Conservation (phyloP, 2,329 filamentous ascomycete species). For the Zarea fungicola region DNA sequence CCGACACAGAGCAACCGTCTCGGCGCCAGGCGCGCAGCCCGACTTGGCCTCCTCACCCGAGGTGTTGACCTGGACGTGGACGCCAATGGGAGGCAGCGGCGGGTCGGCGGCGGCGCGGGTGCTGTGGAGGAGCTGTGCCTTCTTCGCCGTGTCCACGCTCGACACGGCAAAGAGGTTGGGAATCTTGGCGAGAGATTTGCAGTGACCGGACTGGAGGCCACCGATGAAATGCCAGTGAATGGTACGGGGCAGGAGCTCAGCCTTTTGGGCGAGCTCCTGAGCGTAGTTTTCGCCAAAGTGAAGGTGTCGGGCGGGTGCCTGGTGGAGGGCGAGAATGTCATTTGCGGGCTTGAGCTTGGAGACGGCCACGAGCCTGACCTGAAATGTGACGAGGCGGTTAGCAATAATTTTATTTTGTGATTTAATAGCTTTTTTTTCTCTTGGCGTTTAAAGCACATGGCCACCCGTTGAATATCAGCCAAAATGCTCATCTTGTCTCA, state of each 20-base stretch:
- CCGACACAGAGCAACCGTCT: constrained; percentile 60
- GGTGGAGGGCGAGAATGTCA: constrained; percentile 81
- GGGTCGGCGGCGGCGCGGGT: constrained; percentile 53
- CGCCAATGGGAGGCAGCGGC: constrained; percentile 47
- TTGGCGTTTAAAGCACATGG: neutral
- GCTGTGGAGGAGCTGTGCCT: constrained; percentile 75
- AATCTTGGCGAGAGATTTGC: constrained; percentile 78
- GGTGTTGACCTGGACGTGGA: constrained; percentile 95
- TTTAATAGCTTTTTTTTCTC: neutral
- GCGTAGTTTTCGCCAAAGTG: constrained; percentile 98
- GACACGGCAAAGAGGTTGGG: constrained; percentile 89
- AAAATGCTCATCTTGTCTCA: too few relatives aligned
- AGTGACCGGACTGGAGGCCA: constrained; percentile 85
- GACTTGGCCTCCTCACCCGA: constrained; percentile 83
- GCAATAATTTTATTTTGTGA: neutral
- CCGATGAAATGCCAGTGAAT: constrained; percentile 98
- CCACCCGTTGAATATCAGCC: too few relatives aligned
- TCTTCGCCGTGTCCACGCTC: constrained; percentile 82
- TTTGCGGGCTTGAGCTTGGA: constrained; percentile 93
- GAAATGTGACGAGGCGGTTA: neutral
- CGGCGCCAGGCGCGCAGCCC: constrained; percentile 64
- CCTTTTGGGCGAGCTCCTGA: constrained; percentile 84
- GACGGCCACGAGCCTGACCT: constrained; percentile 87
- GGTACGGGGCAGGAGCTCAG: constrained; percentile 65
- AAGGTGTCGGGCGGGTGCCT: constrained; percentile 50